Evolutionary conservation across 108 stramenopile genomes (phyloP).

Genomic region (Skeletonema marinoi): DNA sequence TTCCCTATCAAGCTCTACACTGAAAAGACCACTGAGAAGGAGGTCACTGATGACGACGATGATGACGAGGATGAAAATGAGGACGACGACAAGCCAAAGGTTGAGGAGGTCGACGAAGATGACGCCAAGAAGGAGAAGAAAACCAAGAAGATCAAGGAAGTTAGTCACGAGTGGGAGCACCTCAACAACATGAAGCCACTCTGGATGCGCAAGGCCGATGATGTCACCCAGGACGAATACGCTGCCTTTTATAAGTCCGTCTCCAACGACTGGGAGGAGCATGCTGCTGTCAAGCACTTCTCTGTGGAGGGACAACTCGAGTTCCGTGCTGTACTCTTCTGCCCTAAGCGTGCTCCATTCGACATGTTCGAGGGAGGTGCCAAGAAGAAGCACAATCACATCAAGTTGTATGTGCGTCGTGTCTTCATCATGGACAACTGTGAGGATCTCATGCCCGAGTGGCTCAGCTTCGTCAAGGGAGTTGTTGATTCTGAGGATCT

Average conservation of each 20-base stretch:
- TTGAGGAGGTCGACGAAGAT: conserved; percentile 97
- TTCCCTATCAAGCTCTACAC: conserved; percentile 99
- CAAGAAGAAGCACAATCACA: conserved; percentile 99
- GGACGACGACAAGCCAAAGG: conserved; percentile 93
- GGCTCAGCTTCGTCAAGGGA: conserved; percentile 98
- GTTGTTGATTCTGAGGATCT: conserved; percentile 99
- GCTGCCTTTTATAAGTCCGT: conserved; percentile 99
- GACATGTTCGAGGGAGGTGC: conserved; percentile 99
- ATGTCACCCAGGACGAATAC: conserved; percentile 99
- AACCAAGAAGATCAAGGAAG: conserved; percentile 99
- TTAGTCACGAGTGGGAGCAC: conserved; percentile 99
- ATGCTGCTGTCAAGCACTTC: conserved; percentile 99
- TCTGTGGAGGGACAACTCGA: conserved; percentile 99
- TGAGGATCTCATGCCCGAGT: conserved; percentile 99
- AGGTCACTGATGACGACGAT: conserved; percentile 99
- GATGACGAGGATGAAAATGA: conserved; percentile 94
- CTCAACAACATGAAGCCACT: conserved; percentile 99
- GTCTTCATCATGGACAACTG: conserved; percentile 99
- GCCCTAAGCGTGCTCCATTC: conserved; percentile 99
- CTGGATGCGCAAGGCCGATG: conserved; percentile 99
- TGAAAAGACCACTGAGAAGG: conserved; percentile 99
- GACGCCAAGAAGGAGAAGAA: conserved; percentile 98
- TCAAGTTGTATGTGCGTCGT: conserved; percentile 99
- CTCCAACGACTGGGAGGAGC: conserved; percentile 99
- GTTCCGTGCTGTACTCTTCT: conserved; percentile 98